Conservation (phyloP, 805 yeast species). For the Yarrowia deformans region DNA sequence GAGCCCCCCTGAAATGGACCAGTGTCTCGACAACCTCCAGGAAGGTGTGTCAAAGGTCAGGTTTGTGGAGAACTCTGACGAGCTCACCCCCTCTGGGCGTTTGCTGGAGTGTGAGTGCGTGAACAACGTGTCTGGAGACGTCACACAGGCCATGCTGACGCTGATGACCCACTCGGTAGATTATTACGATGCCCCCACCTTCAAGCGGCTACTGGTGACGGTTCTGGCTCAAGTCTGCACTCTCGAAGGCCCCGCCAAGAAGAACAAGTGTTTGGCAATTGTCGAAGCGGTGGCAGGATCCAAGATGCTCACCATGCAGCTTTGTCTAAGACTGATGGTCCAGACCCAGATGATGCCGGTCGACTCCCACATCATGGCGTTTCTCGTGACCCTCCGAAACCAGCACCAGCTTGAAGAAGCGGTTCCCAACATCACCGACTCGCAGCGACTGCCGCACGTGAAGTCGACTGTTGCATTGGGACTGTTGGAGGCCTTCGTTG, state of each 20-base stretch:
- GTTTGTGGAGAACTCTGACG: neutral
- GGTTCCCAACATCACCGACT: neutral
- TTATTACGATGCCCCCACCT: neutral
- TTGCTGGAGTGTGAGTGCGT: neutral
- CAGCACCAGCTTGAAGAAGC: neutral
- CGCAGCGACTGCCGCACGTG: slow-evolving; percentile 6
- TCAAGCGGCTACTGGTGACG: slow-evolving; percentile 12
- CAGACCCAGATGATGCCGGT: neutral
- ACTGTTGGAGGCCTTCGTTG: slow-evolving; percentile 1
- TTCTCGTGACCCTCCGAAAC: slow-evolving; percentile 1
- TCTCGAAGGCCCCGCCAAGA: neutral
- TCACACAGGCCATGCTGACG: neutral
- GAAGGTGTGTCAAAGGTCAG: slow-evolving; percentile 1
- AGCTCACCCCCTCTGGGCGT: neutral
- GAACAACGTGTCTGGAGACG: slow-evolving; percentile 6
- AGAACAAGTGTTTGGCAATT: neutral
- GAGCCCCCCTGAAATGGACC: slow-evolving; percentile 3
- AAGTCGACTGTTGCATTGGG: slow-evolving; percentile 9
- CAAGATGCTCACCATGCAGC: neutral
- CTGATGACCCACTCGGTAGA: slow-evolving; percentile 6
- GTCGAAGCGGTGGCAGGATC: slow-evolving; percentile 1
- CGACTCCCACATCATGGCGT: slow-evolving; percentile 6
- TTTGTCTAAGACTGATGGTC: slow-evolving; percentile 11
- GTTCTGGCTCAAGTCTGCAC: neutral
- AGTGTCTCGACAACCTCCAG: neutral